Evolutionary conservation across 306 rosid genomes (phyloP).

Genomic region (Herpetospermum pedunculosum): DNA sequence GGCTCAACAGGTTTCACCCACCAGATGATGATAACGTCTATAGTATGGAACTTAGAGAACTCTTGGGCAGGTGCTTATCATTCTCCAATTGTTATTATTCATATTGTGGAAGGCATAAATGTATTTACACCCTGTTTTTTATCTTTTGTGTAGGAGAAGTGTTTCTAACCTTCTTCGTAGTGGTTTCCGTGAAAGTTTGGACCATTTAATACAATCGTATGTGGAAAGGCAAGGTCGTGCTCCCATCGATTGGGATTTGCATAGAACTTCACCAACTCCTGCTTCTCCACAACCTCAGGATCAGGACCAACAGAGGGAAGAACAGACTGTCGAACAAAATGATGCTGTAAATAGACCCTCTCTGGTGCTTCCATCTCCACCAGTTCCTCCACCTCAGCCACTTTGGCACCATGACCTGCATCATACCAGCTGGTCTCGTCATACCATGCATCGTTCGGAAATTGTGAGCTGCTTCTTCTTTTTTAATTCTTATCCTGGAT

Average conservation of each 20-base stretch:
- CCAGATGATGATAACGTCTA: constrained; percentile 97
- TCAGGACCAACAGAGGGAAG: constrained; percentile 60
- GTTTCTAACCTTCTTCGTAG: constrained; percentile 99
- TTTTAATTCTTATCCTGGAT: constrained; percentile 12
- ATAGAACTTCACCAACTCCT: constrained; percentile 57
- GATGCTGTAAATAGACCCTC: constrained; percentile 74
- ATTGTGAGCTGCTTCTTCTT: constrained; percentile 42
- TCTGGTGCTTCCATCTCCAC: constrained; percentile 76
- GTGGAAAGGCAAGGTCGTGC: constrained; percentile 92
- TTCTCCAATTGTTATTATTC: not conserved
- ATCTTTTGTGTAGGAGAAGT: constrained; percentile 69
- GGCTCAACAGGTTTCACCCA: constrained; percentile 83
- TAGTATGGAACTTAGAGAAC: constrained; percentile 99
- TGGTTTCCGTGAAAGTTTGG: constrained; percentile 97
- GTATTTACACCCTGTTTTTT: not conserved
- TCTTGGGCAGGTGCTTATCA: constrained; percentile 73
- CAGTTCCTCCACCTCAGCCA: constrained; percentile 97
- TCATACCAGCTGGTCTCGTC: constrained; percentile 95
- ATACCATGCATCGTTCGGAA: constrained; percentile 93
- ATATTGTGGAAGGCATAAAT: not conserved
- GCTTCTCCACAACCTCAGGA: constrained; percentile 63
- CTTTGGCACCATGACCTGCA: constrained; percentile 93
- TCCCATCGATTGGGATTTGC: constrained; percentile 98
- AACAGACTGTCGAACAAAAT: constrained; percentile 61
- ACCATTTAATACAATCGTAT: constrained; percentile 90